A percentile compares a stretch with the other conserved stretches of the same genome.
Evolutionary conservation across 2,329 filamentous ascomycete genomes (phyloP).

Genomic region (Diaporthe velutina): DNA sequence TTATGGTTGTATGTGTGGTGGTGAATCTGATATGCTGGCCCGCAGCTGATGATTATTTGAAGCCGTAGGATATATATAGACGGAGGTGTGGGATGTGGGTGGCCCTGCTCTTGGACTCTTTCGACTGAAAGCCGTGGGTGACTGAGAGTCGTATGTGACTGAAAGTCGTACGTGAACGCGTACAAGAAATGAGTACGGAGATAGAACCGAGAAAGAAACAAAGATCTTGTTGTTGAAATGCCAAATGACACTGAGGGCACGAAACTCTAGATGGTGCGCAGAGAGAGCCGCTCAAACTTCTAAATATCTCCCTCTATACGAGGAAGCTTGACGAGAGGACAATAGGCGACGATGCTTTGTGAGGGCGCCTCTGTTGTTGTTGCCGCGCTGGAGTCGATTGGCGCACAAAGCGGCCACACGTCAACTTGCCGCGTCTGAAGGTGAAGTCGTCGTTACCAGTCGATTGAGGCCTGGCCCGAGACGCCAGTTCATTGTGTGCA

Average conservation of each 20-base stretch:
- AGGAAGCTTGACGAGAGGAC: background rate
- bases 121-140: background rate
- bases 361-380: background rate
- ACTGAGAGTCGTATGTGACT: background rate
- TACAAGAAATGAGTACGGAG: background rate
- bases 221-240: background rate
- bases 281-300: slow-evolving; percentile 10
- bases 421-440: slow-evolving; percentile 26
- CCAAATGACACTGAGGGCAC: background rate
- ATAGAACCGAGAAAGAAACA: background rate
- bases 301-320: slow-evolving; percentile 12
- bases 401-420: slow-evolving; percentile 24
- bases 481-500: slow-evolving; percentile 13
- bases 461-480: slow-evolving; percentile 3
- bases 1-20: slow-evolving; percentile 10
- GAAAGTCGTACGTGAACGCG: background rate
- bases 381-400: slow-evolving; percentile 11
- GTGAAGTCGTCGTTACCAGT: slow-evolving; percentile 7
- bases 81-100: slow-evolving; percentile 2
- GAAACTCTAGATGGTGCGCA: background rate
- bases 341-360: slow-evolving; percentile 22
- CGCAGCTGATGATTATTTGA: slow-evolving; percentile 23
- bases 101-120: slow-evolving; percentile 2
- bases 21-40: slow-evolving; percentile 15
- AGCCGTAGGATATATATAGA: background rate